These are phyloP conservation scores for Lodderomyces elongisporus DNA, from an alignment of 1,139 yeast genomes.

Conservation along the genomic window DNA sequence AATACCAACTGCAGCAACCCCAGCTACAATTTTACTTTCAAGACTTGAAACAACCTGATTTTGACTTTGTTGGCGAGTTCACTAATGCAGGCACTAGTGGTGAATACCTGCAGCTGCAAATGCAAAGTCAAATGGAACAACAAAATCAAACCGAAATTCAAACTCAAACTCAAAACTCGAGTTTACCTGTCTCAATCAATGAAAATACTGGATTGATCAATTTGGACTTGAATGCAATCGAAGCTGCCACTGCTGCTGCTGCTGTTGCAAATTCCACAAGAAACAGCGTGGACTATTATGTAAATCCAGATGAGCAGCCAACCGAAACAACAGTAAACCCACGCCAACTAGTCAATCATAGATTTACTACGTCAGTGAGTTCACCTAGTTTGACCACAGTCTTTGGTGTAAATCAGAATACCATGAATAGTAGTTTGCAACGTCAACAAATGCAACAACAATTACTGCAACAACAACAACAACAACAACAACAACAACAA, in stretches of 20 bases:
- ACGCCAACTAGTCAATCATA: conserved; percentile 22
- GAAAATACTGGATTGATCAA: conserved; percentile 8
- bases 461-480: conserved; percentile 8
- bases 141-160: no score
- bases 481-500: conserved; percentile 5
- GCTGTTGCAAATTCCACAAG: conserved; percentile 9
- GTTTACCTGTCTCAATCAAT: conserved; percentile 4
- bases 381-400: conserved; percentile 14
- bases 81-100: no score
- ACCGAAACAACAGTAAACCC: conserved; percentile 31
- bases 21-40: no score
- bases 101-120: no score
- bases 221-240: conserved; percentile 9
- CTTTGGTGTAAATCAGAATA: conserved; percentile 10
- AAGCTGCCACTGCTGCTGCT: conserved; percentile 10
- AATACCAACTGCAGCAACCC: conserved; percentile 6
- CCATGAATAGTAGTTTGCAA: no score
- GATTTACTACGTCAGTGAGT: conserved; percentile 13
- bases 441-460: conserved; percentile 9
- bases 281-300: not conserved
- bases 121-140: no score
- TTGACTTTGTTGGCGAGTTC: conserved; percentile 3
- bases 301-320: not conserved
- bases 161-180: not conserved
- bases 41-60: conserved; percentile 9